phyloP scores from a whole-genome alignment of 1,284 basidiomycete species.

The Papiliotrema nemorosa region DNA sequence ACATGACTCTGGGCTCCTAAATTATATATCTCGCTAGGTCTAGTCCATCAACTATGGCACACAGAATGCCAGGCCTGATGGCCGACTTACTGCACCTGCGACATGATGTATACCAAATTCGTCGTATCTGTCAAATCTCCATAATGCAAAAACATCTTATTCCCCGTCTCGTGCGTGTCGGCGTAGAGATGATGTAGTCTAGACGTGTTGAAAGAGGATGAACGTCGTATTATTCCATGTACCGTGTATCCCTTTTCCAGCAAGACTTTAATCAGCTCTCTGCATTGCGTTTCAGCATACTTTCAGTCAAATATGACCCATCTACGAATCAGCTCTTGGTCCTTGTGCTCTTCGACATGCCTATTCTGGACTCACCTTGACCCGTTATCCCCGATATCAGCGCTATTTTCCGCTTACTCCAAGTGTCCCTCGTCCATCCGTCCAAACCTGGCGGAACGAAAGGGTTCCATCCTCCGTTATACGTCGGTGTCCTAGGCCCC shows the following conservation, averaged over 20 bases:
- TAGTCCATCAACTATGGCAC: neutral
- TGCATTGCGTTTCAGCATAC: slow-evolving; percentile 12
- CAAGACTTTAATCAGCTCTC: slow-evolving; percentile 59
- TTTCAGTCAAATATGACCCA: slow-evolving; percentile 12
- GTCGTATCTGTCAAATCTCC: slow-evolving; percentile 82
- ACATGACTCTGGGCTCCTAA: slow-evolving; percentile 94
- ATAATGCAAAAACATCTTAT: slow-evolving; percentile 77
- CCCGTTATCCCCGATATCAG: slow-evolving; percentile 84
- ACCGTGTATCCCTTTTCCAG: slow-evolving; percentile 85
- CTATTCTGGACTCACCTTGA: slow-evolving; percentile 72
- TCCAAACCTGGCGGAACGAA: slow-evolving; percentile 3
- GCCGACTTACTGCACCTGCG: slow-evolving; percentile 60
- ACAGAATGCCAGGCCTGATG: too few relatives aligned
- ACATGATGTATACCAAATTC: slow-evolving; percentile 88
- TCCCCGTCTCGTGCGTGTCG: slow-evolving; percentile 65
- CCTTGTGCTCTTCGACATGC: too few relatives aligned
- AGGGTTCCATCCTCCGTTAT: neutral
- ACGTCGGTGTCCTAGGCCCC: slow-evolving; percentile 1
- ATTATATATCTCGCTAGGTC: slow-evolving; percentile 90
- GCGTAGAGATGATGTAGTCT: slow-evolving; percentile 84
- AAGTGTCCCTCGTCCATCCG: slow-evolving; percentile 3
- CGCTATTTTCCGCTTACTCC: slow-evolving; percentile 72
- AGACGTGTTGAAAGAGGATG: slow-evolving; percentile 90
- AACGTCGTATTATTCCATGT: slow-evolving; percentile 87
- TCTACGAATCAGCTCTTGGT: slow-evolving; percentile 7